Percentiles rank a stretch among this genome's conserved stretches.
Conservation (phyloP, 805 yeast species). For the Monosporozyma servazzii region DNA sequence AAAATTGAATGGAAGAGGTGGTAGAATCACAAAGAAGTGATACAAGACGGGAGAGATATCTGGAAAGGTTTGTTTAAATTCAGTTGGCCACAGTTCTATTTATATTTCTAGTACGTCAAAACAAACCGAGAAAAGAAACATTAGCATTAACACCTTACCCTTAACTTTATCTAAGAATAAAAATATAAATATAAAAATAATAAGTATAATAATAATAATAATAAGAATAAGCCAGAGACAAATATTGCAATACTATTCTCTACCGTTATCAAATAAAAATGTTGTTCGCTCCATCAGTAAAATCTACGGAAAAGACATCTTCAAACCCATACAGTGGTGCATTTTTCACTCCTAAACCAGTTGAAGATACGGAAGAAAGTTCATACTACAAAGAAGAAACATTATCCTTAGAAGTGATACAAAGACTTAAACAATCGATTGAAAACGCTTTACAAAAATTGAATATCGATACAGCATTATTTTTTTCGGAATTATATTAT, state of each 20-base stretch:
- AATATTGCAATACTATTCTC: too few relatives aligned
- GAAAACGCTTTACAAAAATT: slow-evolving; percentile 20
- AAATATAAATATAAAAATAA: too few relatives aligned
- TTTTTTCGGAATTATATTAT: slow-evolving; percentile 72
- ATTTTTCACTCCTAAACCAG: background rate
- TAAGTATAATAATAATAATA: too few relatives aligned
- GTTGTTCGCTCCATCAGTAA: background rate
- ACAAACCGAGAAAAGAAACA: too few relatives aligned
- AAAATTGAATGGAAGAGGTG: background rate
- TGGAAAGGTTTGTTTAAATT: too few relatives aligned
- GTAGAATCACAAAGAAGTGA: background rate
- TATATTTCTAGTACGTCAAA: too few relatives aligned
- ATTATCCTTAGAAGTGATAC: background rate
- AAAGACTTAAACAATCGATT: slow-evolving; percentile 10
- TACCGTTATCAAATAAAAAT: background rate
- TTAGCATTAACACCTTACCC: background rate
- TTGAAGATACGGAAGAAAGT: background rate
- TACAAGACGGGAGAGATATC: background rate
- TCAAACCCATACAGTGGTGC: background rate
- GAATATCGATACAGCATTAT: slow-evolving; percentile 57
- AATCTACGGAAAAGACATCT: background rate
- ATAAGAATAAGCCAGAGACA: too few relatives aligned
- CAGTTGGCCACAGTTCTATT: too few relatives aligned
- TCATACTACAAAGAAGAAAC: slow-evolving; percentile 1
- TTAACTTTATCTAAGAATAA: background rate